phyloP scores from a whole-genome alignment of 2,329 filamentous ascomycete genomes.

The Botryosphaeria agaves region DNA sequence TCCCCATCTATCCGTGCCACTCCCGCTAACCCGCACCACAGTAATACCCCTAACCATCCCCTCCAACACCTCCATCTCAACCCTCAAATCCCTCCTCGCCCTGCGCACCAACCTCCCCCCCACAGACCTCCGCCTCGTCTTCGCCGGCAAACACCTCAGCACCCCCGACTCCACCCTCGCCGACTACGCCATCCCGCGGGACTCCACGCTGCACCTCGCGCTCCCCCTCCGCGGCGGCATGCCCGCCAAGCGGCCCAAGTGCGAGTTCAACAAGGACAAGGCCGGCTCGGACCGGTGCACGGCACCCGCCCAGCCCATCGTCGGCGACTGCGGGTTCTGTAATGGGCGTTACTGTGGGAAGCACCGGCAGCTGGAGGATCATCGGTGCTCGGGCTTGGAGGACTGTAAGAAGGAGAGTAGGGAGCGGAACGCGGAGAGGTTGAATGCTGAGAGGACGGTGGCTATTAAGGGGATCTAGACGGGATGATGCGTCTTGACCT shows the following conservation, averaged over 20 bases:
- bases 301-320: constrained; percentile 74
- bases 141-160: constrained; percentile 39
- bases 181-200: constrained; percentile 29
- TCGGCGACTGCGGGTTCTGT: constrained; percentile 94
- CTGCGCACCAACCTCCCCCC: constrained; percentile 37
- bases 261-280: constrained; percentile 74
- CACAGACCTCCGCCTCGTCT: constrained; percentile 35
- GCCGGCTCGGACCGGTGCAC: no score
- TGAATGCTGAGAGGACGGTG: constrained; percentile 83
- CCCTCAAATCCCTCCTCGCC: constrained; percentile 38
- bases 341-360: constrained; percentile 86
- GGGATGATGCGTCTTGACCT: no score
- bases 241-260: constrained; percentile 63
- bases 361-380: constrained; percentile 84
- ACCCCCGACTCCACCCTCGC: constrained; percentile 24
- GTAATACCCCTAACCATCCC: constrained; percentile 40
- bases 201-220: constrained; percentile 35
- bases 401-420: constrained; percentile 97
- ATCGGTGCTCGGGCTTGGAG: constrained; percentile 84
- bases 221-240: constrained; percentile 37
- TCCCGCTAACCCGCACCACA: constrained; percentile 15
- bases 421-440: constrained; percentile 79
- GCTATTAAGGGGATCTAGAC: constrained; percentile 86
- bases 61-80: constrained; percentile 33
- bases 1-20: constrained; percentile 2